Percentiles rank a stretch among this genome's conserved stretches.
Conservation (phyloP, 1,284 basidiomycete genomes). For the Ustilago sp. region DNA sequence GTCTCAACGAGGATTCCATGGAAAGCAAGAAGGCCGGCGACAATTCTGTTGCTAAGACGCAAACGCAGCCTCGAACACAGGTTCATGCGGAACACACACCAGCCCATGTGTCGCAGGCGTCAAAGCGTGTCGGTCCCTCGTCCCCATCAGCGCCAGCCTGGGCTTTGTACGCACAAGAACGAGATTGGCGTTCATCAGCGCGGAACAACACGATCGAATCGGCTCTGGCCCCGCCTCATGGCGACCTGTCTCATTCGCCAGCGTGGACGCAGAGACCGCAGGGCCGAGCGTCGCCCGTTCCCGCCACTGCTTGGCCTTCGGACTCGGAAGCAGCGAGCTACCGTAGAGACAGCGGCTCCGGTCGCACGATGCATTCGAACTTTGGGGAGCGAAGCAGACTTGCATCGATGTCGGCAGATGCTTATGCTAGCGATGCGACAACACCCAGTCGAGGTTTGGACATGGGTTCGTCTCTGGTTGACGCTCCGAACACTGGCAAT, state of each 20-base stretch:
- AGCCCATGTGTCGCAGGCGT: neutral
- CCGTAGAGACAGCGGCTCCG: neutral
- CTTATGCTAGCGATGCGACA: slow-evolving; percentile 22
- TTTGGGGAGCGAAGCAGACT: slow-evolving; percentile 4
- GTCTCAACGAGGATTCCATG: neutral
- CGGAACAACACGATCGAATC: slow-evolving; percentile 3
- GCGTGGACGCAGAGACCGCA: slow-evolving; percentile 13
- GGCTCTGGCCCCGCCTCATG: slow-evolving; percentile 5
- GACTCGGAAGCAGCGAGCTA: slow-evolving; percentile 11
- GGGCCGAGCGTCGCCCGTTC: slow-evolving; percentile 6
- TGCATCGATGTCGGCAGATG: slow-evolving; percentile 15
- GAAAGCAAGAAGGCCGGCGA: neutral
- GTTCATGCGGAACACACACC: neutral
- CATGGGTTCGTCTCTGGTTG: slow-evolving; percentile 9
- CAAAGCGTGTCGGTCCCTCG: slow-evolving; percentile 8
- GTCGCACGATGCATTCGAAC: slow-evolving; percentile 3
- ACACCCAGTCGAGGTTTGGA: slow-evolving; percentile 45
- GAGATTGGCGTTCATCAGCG: slow-evolving; percentile 29
- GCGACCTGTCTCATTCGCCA: slow-evolving; percentile 1
- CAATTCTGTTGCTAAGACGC: slow-evolving; percentile 5
- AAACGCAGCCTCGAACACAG: neutral
- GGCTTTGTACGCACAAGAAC: slow-evolving; percentile 36
- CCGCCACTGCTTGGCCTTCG: slow-evolving; percentile 15
- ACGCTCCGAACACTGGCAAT: slow-evolving; percentile 9
- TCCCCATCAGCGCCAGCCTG: slow-evolving; percentile 11